These are phyloP conservation scores for Hypoxylon sp. DNA, from an alignment of 2,329 filamentous ascomycete genomes.

Conservation along the genomic window DNA sequence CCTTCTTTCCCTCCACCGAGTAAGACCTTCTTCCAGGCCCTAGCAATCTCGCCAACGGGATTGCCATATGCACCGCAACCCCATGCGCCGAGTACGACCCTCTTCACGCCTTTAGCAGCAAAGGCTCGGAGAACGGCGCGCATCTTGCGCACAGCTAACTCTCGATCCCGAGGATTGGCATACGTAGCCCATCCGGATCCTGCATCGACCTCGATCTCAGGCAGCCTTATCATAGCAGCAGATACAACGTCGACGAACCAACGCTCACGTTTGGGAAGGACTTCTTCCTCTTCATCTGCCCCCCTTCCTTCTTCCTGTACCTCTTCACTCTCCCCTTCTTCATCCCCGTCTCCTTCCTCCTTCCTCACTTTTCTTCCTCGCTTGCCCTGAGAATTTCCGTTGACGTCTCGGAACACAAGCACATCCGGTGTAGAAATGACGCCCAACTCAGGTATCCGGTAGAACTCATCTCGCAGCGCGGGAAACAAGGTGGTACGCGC, in stretches of 20 bases:
- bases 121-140: slow-evolving; percentile 68
- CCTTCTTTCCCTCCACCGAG: slow-evolving; percentile 48
- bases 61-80: slow-evolving; percentile 76
- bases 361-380: neutral
- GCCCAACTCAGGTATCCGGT: slow-evolving; percentile 71
- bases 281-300: slow-evolving; percentile 55
- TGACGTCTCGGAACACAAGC: slow-evolving; percentile 66
- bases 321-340: slow-evolving; percentile 44
- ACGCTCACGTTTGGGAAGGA: slow-evolving; percentile 62
- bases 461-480: slow-evolving; percentile 70
- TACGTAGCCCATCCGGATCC: slow-evolving; percentile 52
- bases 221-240: slow-evolving; percentile 71
- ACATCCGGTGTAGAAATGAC: slow-evolving; percentile 71
- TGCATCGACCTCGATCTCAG: slow-evolving; percentile 61
- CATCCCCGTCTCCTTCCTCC: neutral
- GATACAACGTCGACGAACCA: slow-evolving; percentile 72
- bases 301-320: slow-evolving; percentile 44
- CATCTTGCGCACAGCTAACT: slow-evolving; percentile 69
- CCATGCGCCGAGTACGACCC: slow-evolving; percentile 74
- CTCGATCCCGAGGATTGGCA: slow-evolving; percentile 64
- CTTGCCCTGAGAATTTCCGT: neutral
- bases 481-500: slow-evolving; percentile 72
- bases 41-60: slow-evolving; percentile 70
- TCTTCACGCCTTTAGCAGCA: slow-evolving; percentile 60
- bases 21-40: slow-evolving; percentile 65